Percentiles rank a stretch among this genome's conserved stretches.
Evolutionary conservation across 1,284 basidiomycete genomes (phyloP).

Genomic region (Cutaneotrichosporon mucoides): DNA sequence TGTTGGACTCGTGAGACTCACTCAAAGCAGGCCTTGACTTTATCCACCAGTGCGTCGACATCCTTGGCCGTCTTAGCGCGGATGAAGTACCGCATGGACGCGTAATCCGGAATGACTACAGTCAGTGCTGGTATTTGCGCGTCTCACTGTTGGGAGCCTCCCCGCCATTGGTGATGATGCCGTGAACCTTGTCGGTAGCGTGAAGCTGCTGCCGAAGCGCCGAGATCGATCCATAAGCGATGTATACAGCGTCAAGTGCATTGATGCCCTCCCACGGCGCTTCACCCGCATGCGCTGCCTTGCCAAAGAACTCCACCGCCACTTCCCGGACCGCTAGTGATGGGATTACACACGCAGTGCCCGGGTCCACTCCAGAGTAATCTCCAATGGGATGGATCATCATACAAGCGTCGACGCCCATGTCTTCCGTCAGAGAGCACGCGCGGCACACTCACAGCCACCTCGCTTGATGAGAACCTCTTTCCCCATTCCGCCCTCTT

Average conservation of each 20-base stretch:
- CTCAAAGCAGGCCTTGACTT: conserved; percentile 61
- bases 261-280: conserved; percentile 65
- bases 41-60: conserved; percentile 54
- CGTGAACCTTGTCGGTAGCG: conserved; percentile 16
- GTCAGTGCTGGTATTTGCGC: too few relatives aligned
- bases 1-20: neutral
- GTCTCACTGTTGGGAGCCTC: conserved; percentile 51
- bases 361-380: neutral
- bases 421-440: conserved; percentile 40
- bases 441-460: conserved; percentile 52
- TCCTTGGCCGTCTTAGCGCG: conserved; percentile 62
- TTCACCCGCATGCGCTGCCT: conserved; percentile 65
- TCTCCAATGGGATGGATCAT: conserved; percentile 24
- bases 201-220: conserved; percentile 64
- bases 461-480: conserved; percentile 66
- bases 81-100: conserved; percentile 63
- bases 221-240: conserved; percentile 72
- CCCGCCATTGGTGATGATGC: conserved; percentile 53
- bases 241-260: conserved; percentile 75
- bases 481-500: conserved; percentile 77
- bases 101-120: conserved; percentile 66
- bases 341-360: conserved; percentile 17
- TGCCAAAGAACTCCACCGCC: conserved; percentile 32
- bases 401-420: conserved; percentile 28
- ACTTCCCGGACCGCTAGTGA: conserved; percentile 29